A percentile compares a stretch with the other conserved stretches of the same genome.
These are phyloP conservation scores for Shiraia bambusicola DNA, from an alignment of 2,329 filamentous ascomycete genomes.

Conservation along the genomic window DNA sequence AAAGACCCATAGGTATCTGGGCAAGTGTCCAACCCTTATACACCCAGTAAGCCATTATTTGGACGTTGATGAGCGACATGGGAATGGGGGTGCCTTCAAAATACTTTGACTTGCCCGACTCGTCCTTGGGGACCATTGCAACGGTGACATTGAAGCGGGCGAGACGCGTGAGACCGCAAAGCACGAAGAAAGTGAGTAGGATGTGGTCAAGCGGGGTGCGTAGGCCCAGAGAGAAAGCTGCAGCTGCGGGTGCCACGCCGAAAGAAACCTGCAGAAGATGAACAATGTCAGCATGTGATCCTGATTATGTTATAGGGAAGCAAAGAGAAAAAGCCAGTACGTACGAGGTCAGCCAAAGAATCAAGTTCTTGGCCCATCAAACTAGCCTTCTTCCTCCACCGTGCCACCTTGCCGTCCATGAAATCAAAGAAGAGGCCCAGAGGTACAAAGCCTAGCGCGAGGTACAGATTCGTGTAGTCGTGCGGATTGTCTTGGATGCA, in stretches of 20 bases:
- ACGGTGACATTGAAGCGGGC: conserved; percentile 98
- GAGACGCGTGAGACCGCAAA: conserved; percentile 88
- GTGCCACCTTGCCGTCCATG: conserved; percentile 93
- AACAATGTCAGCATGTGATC: neutral
- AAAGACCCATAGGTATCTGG: conserved; percentile 73
- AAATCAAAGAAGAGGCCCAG: conserved; percentile 92
- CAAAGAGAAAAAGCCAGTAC: conserved; percentile 26
- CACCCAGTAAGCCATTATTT: conserved; percentile 87
- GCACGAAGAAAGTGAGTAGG: conserved; percentile 82
- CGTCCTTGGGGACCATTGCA: conserved; percentile 84
- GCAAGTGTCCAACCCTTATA: conserved; percentile 76
- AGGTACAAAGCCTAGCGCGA: conserved; percentile 82
- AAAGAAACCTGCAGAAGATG: conserved; percentile 75
- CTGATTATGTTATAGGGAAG: neutral
- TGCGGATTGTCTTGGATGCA: conserved; percentile 69
- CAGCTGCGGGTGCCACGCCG: conserved; percentile 82
- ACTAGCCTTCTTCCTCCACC: conserved; percentile 95
- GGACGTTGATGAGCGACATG: conserved; percentile 78
- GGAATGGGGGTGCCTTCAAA: conserved; percentile 98
- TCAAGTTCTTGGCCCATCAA: conserved; percentile 98
- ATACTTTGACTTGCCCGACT: conserved; percentile 85
- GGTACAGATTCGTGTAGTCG: conserved; percentile 70
- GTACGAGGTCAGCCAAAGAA: conserved; percentile 89
- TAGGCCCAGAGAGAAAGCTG: conserved; percentile 85
- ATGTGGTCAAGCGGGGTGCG: conserved; percentile 83